phyloP scores from a whole-genome alignment of 2,329 filamentous ascomycete genomes.

The Teratosphaeriaceae sp. region DNA sequence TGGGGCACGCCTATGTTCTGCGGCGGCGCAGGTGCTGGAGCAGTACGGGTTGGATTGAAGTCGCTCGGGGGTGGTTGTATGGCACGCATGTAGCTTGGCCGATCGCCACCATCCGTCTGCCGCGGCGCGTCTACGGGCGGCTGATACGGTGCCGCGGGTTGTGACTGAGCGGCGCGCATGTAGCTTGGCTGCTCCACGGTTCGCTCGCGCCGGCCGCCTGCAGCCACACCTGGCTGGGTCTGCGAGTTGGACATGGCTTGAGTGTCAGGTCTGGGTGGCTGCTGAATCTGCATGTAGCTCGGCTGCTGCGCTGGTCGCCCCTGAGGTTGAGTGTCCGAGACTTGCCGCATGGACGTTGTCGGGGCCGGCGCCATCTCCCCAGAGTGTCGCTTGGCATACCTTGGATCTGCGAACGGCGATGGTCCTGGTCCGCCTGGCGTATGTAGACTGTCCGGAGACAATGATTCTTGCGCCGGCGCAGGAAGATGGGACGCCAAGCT shows the following conservation, averaged over 20 bases:
- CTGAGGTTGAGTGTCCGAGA: slow-evolving; percentile 4
- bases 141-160: slow-evolving; percentile 5
- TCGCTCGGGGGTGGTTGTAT: slow-evolving; percentile 6
- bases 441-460: slow-evolving; percentile 16
- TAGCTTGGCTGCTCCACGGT: slow-evolving; percentile 7
- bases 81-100: slow-evolving; percentile 11
- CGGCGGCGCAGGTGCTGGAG: slow-evolving; percentile 12
- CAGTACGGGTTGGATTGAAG: slow-evolving; percentile 5
- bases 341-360: slow-evolving; percentile 1
- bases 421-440: slow-evolving; percentile 8
- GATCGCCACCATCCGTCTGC: neutral
- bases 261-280: neutral
- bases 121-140: neutral
- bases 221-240: neutral
- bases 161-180: slow-evolving; percentile 7
- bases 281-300: slow-evolving; percentile 6
- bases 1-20: slow-evolving; percentile 10
- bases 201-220: neutral
- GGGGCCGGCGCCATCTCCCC: neutral
- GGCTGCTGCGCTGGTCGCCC: neutral
- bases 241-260: neutral
- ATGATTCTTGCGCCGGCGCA: slow-evolving; percentile 5
- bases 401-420: slow-evolving; percentile 22
- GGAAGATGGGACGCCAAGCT: slow-evolving; percentile 1
- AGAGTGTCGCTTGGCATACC: slow-evolving; percentile 21